Conservation (phyloP, 31 red algal genomes). For the Endocladia muricata region DNA sequence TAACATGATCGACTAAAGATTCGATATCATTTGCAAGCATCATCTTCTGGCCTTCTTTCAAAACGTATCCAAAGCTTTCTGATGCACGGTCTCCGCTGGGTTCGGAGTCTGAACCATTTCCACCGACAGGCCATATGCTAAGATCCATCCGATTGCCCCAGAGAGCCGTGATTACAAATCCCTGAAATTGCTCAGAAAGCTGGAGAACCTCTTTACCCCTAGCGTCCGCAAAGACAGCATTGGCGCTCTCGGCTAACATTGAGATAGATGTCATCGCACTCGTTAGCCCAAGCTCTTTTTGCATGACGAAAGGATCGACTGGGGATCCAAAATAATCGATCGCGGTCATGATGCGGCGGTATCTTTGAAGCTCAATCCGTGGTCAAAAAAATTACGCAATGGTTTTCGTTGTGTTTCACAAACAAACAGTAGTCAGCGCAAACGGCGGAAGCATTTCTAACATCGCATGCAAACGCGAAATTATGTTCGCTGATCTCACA, state of each 20-base stretch:
- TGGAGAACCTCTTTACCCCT: neutral
- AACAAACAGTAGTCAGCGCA: too few species aligned
- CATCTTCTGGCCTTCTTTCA: constrained; percentile 50
- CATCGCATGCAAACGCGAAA: too few species aligned
- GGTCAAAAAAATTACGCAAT: too few species aligned
- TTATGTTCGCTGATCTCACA: too few species aligned
- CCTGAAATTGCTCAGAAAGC: constrained; percentile 34
- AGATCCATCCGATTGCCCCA: constrained; percentile 96
- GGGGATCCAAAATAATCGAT: constrained; percentile 76
- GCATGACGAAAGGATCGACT: constrained; percentile 75
- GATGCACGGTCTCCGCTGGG: neutral
- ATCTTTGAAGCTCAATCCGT: constrained; percentile 37
- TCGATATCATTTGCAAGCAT: constrained; percentile 76
- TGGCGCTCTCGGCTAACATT: constrained; percentile 32
- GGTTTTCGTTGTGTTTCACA: too few species aligned
- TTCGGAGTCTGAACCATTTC: neutral
- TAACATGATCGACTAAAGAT: constrained; percentile 49
- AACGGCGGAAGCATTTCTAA: too few species aligned
- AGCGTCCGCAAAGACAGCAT: constrained; percentile 9
- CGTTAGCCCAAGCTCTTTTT: constrained; percentile 90
- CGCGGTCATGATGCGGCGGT: constrained; percentile 81
- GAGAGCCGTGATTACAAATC: constrained; percentile 70
- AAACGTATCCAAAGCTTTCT: constrained; percentile 20
- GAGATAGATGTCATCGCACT: constrained; percentile 46
- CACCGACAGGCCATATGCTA: constrained; percentile 87